Evolutionary conservation across 2,329 filamentous ascomycete species (phyloP).

Genomic region (Fusarium luffae): DNA sequence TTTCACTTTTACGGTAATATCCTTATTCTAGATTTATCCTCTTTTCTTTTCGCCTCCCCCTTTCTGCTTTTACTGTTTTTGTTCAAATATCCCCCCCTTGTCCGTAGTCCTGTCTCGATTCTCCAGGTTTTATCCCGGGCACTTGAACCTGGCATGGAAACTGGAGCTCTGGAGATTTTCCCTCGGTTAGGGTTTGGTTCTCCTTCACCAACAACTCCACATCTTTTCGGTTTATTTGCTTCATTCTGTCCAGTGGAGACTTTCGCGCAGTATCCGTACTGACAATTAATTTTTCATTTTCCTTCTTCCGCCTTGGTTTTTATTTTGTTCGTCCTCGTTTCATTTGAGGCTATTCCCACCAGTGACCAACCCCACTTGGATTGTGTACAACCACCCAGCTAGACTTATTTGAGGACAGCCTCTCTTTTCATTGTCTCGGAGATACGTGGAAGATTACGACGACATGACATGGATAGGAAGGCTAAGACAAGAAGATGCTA

Average conservation of each 20-base stretch:
- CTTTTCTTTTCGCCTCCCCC: conserved; percentile 21
- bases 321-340: neutral
- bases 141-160: neutral
- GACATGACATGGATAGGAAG: conserved; percentile 7
- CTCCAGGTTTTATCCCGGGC: conserved; percentile 24
- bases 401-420: neutral
- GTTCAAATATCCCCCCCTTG: neutral
- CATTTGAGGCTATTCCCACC: conserved; percentile 30
- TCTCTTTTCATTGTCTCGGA: neutral
- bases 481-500: conserved; percentile 1
- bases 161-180: conserved; percentile 15
- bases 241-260: conserved; percentile 18
- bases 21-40: neutral
- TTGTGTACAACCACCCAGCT: neutral
- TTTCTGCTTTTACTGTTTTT: conserved; percentile 2
- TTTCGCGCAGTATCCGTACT: conserved; percentile 1
- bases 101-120: conserved; percentile 4
- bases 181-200: conserved; percentile 20
- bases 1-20: neutral
- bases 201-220: conserved; percentile 23
- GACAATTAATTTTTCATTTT: neutral
- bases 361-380: conserved; percentile 18
- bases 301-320: conserved; percentile 5
- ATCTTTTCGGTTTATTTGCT: conserved; percentile 28
- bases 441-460: conserved; percentile 21